These are phyloP conservation scores for Rhodocollybia butyracea DNA, from an alignment of 768 basidiomycete species.

Conservation along the genomic window DNA sequence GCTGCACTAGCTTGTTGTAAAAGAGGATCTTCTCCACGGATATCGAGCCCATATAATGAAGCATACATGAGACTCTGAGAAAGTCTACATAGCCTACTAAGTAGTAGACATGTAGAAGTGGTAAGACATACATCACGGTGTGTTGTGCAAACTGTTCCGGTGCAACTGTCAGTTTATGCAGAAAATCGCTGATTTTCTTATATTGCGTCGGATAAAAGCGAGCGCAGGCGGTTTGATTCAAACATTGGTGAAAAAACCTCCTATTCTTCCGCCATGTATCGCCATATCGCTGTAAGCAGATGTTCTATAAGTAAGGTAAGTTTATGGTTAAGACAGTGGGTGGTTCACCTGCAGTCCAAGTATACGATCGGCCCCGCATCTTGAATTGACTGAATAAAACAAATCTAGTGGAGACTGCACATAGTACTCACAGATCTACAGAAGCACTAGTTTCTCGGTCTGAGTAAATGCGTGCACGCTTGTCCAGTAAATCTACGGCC, in stretches of 20 bases:
- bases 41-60: background rate
- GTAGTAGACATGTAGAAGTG: no score
- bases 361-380: background rate
- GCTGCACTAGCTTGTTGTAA: background rate
- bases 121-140: background rate
- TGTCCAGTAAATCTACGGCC: background rate
- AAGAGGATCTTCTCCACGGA: background rate
- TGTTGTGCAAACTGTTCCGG: background rate
- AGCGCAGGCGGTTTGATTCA: background rate
- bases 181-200: background rate
- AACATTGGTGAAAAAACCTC: background rate
- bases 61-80: background rate
- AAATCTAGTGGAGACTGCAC: background rate
- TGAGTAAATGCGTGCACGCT: background rate
- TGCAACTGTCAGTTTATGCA: background rate
- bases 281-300: background rate
- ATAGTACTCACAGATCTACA: background rate
- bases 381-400: background rate
- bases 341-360: background rate
- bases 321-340: background rate
- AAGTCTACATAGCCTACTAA: background rate
- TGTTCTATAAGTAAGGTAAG: no score
- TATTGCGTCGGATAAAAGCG: background rate
- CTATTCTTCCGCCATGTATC: background rate
- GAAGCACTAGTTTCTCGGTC: background rate